Percentiles rank a stretch among this genome's conserved stretches.
These are phyloP conservation scores for Eimeria tenella DNA, from an alignment of 169 alveolate species.

Conservation along the genomic window DNA sequence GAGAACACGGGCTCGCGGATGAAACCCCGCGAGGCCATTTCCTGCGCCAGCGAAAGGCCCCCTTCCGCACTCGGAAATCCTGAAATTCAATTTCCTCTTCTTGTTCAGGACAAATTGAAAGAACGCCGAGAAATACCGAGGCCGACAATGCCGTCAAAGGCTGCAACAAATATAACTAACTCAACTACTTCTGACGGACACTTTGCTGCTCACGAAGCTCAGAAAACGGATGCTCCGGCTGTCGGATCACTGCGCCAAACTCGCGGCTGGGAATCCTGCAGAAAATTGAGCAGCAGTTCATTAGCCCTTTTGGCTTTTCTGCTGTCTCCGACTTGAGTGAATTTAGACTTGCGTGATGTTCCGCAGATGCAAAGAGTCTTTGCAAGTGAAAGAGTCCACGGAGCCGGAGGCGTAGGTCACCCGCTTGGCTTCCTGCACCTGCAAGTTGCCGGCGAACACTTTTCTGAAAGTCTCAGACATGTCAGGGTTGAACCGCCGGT, in stretches of 20 bases:
- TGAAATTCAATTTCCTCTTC: neutral
- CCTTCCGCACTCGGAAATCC: neutral
- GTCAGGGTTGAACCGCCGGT: constrained; percentile 55
- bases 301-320: too few relatives aligned
- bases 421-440: neutral
- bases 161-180: neutral
- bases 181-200: neutral
- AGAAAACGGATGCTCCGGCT: constrained; percentile 55
- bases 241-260: constrained; percentile 24
- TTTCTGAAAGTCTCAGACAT: constrained; percentile 12
- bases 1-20: constrained; percentile 13
- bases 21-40: constrained; percentile 13
- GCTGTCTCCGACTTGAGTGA: neutral
- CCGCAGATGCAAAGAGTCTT: constrained; percentile 34
- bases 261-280: neutral
- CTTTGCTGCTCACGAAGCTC: constrained; percentile 65
- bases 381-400: constrained; percentile 25
- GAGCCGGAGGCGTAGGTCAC: constrained; percentile 57
- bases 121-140: neutral
- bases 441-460: neutral
- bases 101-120: neutral
- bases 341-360: neutral
- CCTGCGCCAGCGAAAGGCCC: neutral
- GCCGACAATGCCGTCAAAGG: constrained; percentile 66
- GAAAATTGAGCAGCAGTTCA: neutral